Evolutionary conservation across 1,139 yeast species (phyloP), one percentile per base, ranked within the genome.

Genomic region (Taiozyma sp.): DNA sequence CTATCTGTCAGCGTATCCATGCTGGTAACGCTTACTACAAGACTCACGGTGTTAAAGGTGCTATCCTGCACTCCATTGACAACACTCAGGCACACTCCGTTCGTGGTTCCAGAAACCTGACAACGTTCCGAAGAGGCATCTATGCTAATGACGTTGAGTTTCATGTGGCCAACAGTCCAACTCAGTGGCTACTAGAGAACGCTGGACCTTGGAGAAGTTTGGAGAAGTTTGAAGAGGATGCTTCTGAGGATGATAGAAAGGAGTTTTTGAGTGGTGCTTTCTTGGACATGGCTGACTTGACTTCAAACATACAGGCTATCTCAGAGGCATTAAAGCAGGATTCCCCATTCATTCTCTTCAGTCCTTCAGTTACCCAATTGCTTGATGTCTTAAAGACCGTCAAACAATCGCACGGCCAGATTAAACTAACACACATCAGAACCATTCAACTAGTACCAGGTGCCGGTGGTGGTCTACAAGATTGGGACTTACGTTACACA

Each of bases 341-440:
- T 53, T 67, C 76, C 2, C 75, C 77, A 9, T 50, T 76, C 27
- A 57, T 75, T 14, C 65, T 74, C 2, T 76, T 76, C 53, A 70
- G 74, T 52, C 81, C 81, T 0, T 74, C 79, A 24, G 67, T 76
- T 1, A 70, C 78, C 4, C 80, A 76, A 56, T 67, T 76, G 19
- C 58, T 74, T 53, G 71, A 70, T 30, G 70, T 74, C 5, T 51
- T 71, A 22, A 63, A 65, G 40, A 53, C 57, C 4, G 56, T 70
- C 16, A 65, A 67, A 52, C 59, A 60, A n/a, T 55, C 54, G 22
- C 46, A 57, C 13, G 48, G 56, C 10, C 60, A 58, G 16, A 58
- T 69, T 41, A 67, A 67, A 44, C 54, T 75, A 43, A 65, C 71
- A n/a, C 66, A 70, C 51, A 66, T 67, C 7, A 65, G 68, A 45